Evolutionary conservation across 2,329 filamentous ascomycete species (phyloP).

Genomic region (Colletotrichum tabaci): DNA sequence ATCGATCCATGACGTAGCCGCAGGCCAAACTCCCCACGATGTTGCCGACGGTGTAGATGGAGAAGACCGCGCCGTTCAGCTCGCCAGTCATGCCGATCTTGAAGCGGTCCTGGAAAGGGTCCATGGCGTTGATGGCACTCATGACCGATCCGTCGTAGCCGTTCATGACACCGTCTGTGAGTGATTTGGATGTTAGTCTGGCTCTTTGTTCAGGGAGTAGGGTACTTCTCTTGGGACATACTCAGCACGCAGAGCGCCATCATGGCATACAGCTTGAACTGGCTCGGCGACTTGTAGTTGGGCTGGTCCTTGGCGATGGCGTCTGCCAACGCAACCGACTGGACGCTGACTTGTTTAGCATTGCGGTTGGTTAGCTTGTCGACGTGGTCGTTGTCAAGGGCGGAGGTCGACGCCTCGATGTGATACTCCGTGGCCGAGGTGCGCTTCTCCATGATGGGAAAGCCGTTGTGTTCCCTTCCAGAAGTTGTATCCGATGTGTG

Average conservation of each 20-base stretch:
- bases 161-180: conserved; percentile 35
- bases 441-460: conserved; percentile 23
- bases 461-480: background rate
- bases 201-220: no score
- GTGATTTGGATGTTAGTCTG: background rate
- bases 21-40: conserved; percentile 40
- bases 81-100: conserved; percentile 39
- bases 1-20: conserved; percentile 44
- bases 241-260: conserved; percentile 44
- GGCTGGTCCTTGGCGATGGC: conserved; percentile 44
- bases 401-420: conserved; percentile 39
- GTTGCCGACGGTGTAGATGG: conserved; percentile 44
- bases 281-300: conserved; percentile 35
- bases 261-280: conserved; percentile 43
- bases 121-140: conserved; percentile 44
- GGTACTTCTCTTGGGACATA: background rate
- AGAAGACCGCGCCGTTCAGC: conserved; percentile 39
- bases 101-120: conserved; percentile 42
- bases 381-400: conserved; percentile 26
- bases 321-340: conserved; percentile 44
- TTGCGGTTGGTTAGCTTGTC: conserved; percentile 24
- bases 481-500: background rate
- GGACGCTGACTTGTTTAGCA: conserved; percentile 39
- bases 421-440: background rate
- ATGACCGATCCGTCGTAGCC: conserved; percentile 43